Evolutionary conservation across 2,329 filamentous ascomycete genomes (phyloP), one percentile per base, ranked within the genome.

Genomic region (Neophaeococcomyces aloes): DNA sequence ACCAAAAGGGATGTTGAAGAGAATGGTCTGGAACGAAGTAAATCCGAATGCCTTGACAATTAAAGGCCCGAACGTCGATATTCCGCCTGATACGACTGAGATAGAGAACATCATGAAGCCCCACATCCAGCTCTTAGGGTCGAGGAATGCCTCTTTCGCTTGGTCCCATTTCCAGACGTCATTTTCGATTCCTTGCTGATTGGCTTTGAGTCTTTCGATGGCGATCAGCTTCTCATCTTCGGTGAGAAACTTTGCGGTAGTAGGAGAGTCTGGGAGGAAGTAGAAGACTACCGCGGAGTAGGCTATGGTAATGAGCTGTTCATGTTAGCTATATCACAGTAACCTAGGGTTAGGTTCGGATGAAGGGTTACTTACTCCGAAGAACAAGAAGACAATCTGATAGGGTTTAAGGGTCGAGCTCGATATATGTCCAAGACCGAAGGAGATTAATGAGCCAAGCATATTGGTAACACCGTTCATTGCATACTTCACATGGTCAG

Each of bases 191-290:
- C 63, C 63, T 49, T 63, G 60, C 39, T 74, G 71, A 35, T 75
- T 75, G 52, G 67, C 68, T 1, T 71, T 61, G 10, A 75, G 55
- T 52, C 62, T 65, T 53, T 80, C 76, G 8, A 79, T 68, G 0
- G 76, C 75, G 7, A 79, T 60, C 0, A 76, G 53, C 44, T 74
- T 78, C 35, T 81, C 76, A 35, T 81, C 76, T 0, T 61, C 65
- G 14, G 31, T 42, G 13, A 53, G 44, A 2, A 81, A 64, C 15
- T 70, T 74, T 1, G 76, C 70, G 17, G 74, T 68, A 54, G 78
- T 70, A 0, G 79, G 78, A 0, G 75, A 78, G 51, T 83, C 79
- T 0, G 79, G 79, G 67, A 83, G 77, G 72, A 70, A 14, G 71
- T 43, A 59, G 57, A 75, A 66, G 4, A 81, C 69, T 10, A 71